Evolutionary conservation across 2,329 filamentous ascomycete species (phyloP).

Genomic region (Penicillium brevicompactum): DNA sequence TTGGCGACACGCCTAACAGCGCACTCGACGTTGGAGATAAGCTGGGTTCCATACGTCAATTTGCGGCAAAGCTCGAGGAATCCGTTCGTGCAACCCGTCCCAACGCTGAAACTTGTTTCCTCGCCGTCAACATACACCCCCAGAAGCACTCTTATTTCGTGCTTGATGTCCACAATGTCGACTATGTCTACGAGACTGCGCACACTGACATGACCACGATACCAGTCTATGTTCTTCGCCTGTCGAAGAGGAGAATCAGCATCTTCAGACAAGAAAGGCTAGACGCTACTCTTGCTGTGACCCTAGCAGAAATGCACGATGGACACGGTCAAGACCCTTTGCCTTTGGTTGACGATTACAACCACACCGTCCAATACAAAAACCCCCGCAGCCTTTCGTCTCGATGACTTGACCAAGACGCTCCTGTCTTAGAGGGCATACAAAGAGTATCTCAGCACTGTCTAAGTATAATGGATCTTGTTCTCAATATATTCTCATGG

Average conservation of each 20-base stretch:
- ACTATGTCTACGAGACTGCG: constrained; percentile 19
- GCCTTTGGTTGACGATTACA: constrained; percentile 15
- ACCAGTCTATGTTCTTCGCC: constrained; percentile 15
- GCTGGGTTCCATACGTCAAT: constrained; percentile 1
- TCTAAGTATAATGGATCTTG: too few species aligned
- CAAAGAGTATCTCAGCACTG: too few species aligned
- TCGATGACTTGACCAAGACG: too few species aligned
- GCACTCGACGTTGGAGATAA: constrained; percentile 4
- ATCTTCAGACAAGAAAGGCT: constrained; percentile 3
- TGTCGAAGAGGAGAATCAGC: constrained; percentile 5
- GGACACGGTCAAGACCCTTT: constrained; percentile 14
- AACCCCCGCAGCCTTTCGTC: background rate
- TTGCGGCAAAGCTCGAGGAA: constrained; percentile 1
- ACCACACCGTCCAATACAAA: background rate
- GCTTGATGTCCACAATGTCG: constrained; percentile 14
- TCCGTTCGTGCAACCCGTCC: background rate
- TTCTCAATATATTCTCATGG: too few species aligned
- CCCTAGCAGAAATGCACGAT: constrained; percentile 11
- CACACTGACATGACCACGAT: constrained; percentile 5
- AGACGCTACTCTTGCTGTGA: constrained; percentile 10
- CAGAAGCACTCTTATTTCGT: constrained; percentile 18
- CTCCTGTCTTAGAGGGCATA: too few species aligned
- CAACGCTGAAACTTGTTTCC: constrained; percentile 1
- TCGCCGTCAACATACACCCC: background rate
- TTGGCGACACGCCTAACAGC: constrained; percentile 21